Percentiles rank a stretch among this genome's conserved stretches.
These are phyloP conservation scores for Eustoma russellianum DNA, from an alignment of 257 asterid genomes.

Conservation along the genomic window DNA sequence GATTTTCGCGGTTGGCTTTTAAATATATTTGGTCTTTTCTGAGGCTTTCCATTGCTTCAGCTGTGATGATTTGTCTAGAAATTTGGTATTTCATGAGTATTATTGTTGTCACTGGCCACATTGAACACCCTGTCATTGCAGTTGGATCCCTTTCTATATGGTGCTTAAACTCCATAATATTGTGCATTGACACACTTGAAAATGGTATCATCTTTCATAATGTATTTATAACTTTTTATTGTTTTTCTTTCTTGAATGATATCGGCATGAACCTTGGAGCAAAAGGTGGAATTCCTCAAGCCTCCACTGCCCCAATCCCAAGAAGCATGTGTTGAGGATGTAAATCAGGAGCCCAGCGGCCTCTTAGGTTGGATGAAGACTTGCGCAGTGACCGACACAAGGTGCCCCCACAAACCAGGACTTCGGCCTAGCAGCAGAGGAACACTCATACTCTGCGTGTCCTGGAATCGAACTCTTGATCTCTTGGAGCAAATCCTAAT, in stretches of 20 bases:
- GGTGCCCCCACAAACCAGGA: too few species aligned
- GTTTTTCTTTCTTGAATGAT: not conserved
- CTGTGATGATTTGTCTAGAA: slow-evolving; percentile 91
- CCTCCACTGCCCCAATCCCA: too few species aligned
- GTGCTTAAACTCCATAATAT: slow-evolving; percentile 21
- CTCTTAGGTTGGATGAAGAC: too few species aligned
- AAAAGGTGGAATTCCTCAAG: too few species aligned
- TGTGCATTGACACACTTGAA: not conserved
- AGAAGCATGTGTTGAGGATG: too few species aligned
- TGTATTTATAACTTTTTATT: not conserved
- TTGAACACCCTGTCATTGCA: slow-evolving; percentile 75
- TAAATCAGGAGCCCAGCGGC: too few species aligned
- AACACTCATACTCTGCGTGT: too few species aligned
- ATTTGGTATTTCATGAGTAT: slow-evolving; percentile 99
- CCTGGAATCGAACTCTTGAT: too few species aligned
- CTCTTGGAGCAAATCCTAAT: too few species aligned
- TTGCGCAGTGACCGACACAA: too few species aligned
- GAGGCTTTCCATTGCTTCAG: slow-evolving; percentile 73
- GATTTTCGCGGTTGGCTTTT: slow-evolving; percentile 72
- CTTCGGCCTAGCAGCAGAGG: too few species aligned
- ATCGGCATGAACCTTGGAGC: too few species aligned
- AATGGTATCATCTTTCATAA: not conserved
- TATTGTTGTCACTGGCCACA: slow-evolving; percentile 83
- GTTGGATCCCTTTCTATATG: slow-evolving; percentile 97
- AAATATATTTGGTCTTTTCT: slow-evolving; percentile 60